Base-by-base conservation (phyloP, 257 asterid genomes). In the Sherardia arvensis region DNA sequence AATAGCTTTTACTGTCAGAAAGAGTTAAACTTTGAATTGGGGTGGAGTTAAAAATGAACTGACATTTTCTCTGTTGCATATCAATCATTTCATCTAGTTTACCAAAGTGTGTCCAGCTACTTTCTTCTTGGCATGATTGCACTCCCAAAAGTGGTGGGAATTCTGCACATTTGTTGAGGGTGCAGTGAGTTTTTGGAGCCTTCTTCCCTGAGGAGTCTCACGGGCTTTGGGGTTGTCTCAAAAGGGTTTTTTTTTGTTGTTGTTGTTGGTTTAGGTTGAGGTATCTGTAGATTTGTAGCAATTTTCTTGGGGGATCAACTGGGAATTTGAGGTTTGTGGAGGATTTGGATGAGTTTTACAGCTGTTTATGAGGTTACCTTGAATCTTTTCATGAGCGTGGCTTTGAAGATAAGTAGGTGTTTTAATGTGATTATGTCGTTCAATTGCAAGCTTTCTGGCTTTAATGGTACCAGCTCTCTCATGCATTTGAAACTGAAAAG, bases 401-500 rank as follows among this genome's bases (percentile, higher is more conserved):
- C 76, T 55, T 30, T 73, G 72, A 69, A 69, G 71, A 43, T 69
- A 68, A 76, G 75, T 83, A 78, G 78, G 77, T 78, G 79, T 70
- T 60, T 72, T 73, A 27, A 73, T 69, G 67, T 74, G 54, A 77
- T 79, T 74, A 84, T 87, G 89, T 72, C 89, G 66, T 70, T 82
- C 61, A 73, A 67, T 58, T 71, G 74, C 64, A 74, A 76, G 62
- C 67, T 70, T 18, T 55, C 67, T 68, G 69, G 75, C 53, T 56
- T 73, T 65, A 75, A 75, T 72, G 84, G 79, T 43, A 14, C 51
- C 4, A 69, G 74, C 32, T 54, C 60, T 21, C 73, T 65, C 65
- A 66, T 85, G 63, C 74, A 77, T 48, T 71, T 69, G 27, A 80
- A 71, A 51, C 64, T 63, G 62, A 71, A 75, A 74, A 74, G 65